Percentiles rank a stretch among this genome's conserved stretches.
Conservation (phyloP, 2,329 filamentous ascomycete genomes). For the Sporothrix euskadiensis region DNA sequence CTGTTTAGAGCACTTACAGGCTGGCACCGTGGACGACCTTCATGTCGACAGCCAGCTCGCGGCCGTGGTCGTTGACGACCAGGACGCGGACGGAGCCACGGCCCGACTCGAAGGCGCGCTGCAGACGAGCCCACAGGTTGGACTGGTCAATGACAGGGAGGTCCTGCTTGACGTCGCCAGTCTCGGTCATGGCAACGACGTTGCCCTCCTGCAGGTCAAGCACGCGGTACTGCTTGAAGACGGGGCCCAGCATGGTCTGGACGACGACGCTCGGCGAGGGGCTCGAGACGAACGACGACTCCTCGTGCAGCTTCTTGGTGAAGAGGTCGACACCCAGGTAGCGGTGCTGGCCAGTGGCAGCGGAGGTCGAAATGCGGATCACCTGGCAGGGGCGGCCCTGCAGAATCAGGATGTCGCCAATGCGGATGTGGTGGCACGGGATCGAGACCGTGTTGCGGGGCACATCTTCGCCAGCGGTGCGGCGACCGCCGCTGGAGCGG, state of each 20-base stretch:
- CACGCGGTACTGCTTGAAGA: slow-evolving; percentile 99
- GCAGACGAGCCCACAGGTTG: slow-evolving; percentile 77
- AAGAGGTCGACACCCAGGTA: slow-evolving; percentile 99
- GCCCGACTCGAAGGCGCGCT: slow-evolving; percentile 82
- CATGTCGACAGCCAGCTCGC: slow-evolving; percentile 97
- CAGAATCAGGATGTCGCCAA: slow-evolving; percentile 97
- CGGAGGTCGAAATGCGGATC: slow-evolving; percentile 98
- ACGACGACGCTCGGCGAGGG: slow-evolving; percentile 94
- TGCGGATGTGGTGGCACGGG: slow-evolving; percentile 98
- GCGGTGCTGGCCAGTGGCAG: slow-evolving; percentile 98
- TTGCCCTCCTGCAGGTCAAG: slow-evolving; percentile 86
- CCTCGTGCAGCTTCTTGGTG: slow-evolving; percentile 99
- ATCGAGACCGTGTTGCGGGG: slow-evolving; percentile 88
- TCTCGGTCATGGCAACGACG: slow-evolving; percentile 98
- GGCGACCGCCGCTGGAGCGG: slow-evolving; percentile 36
- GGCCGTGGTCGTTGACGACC: slow-evolving; percentile 89
- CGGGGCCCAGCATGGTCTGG: slow-evolving; percentile 98
- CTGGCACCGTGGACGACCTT: slow-evolving; percentile 89
- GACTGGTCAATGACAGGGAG: slow-evolving; percentile 94
- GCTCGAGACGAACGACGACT: slow-evolving; percentile 97
- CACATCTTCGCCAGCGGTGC: slow-evolving; percentile 40
- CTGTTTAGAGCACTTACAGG: slow-evolving; percentile 48
- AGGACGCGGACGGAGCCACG: slow-evolving; percentile 92
- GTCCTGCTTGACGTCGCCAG: slow-evolving; percentile 95
- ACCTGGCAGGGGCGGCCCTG: slow-evolving; percentile 99